A percentile compares a stretch with the other conserved stretches of the same genome.
Conservation (phyloP, 2,329 filamentous ascomycete species). For the Teratosphaeria viscida region DNA sequence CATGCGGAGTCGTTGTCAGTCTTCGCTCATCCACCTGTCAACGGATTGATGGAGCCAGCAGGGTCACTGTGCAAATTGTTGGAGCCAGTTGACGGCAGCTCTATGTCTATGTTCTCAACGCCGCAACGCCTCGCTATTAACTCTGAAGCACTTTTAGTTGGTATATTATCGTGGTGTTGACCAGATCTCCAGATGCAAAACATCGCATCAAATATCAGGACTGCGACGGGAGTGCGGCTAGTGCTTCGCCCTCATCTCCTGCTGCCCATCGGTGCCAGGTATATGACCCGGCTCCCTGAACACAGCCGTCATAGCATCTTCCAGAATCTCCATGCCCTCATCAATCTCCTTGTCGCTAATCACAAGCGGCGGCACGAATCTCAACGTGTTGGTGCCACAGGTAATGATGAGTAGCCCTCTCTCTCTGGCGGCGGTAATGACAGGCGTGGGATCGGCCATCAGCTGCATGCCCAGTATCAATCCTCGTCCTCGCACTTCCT, state of each 20-base stretch:
- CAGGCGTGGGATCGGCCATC: slow-evolving; percentile 56
- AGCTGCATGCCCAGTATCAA: slow-evolving; percentile 83
- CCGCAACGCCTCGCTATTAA: not conserved
- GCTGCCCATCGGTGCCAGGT: slow-evolving; percentile 32
- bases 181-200: not conserved
- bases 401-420: slow-evolving; percentile 83
- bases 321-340: slow-evolving; percentile 64
- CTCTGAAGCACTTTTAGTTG: not conserved
- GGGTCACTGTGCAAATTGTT: not conserved
- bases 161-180: not conserved
- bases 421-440: slow-evolving; percentile 80
- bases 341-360: slow-evolving; percentile 74
- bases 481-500: slow-evolving; percentile 71
- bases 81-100: not conserved
- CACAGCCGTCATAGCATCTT: slow-evolving; percentile 50
- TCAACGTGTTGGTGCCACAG: slow-evolving; percentile 79
- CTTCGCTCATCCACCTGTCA: too few species aligned
- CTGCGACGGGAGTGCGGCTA: not conserved
- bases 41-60: not conserved
- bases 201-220: not conserved
- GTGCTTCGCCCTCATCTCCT: slow-evolving; percentile 28
- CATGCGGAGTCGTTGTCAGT: too few species aligned
- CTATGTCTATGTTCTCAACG: not conserved
- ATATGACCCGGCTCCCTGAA: slow-evolving; percentile 32
- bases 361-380: slow-evolving; percentile 80